Base-by-base conservation (phyloP, 75 land plant species). In the Ceratopteris richardii region DNA sequence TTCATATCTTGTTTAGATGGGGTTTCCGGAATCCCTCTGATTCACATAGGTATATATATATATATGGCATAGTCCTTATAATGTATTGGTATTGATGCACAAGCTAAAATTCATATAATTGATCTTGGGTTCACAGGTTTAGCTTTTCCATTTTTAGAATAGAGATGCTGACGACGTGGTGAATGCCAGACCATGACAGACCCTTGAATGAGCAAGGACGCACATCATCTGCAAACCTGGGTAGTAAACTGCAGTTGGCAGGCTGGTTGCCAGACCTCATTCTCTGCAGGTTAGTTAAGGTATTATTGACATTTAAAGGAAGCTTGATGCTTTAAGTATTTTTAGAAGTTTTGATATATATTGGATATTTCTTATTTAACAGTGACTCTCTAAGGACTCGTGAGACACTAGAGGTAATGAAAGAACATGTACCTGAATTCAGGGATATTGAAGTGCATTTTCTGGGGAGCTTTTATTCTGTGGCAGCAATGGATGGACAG, bases 401-500 rank as follows among this genome's bases (percentile, higher is more conserved):
- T 56, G 84, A 92, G 41, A 92, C 98, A n/a, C 79, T 92, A 41
- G 62, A 78, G 47, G 76, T 88, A 12, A 82, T 92, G 90, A 86
- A 85, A 69, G 77, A 75, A 19, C 64, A 80, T 61, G 78, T 63
- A 25, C 31, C 29, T 7, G 84, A 77, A 12, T 85, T 92, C 51
- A 53, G 58, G 33, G 71, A 88, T 50, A 90, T 84, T 10, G 79
- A 82, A 65, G 90, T 85, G 18, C 82, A 76, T 66, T 85, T 88
- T 56, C 60, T 92, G 37, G 72, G 86, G 25, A 92, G 95, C 71
- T 92, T 85, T 58, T 92, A 92, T 66, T 88, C 98, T 4, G 64
- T 92, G 40, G 82, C 98, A 20, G 98, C 98, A n/a, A 88, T 92
- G 98, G 98, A 92, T 72, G 98, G 98, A 9, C 90, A 88, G 52